Conservation (phyloP, 2,329 filamentous ascomycete species). For the Dichotomopilus funicola region DNA sequence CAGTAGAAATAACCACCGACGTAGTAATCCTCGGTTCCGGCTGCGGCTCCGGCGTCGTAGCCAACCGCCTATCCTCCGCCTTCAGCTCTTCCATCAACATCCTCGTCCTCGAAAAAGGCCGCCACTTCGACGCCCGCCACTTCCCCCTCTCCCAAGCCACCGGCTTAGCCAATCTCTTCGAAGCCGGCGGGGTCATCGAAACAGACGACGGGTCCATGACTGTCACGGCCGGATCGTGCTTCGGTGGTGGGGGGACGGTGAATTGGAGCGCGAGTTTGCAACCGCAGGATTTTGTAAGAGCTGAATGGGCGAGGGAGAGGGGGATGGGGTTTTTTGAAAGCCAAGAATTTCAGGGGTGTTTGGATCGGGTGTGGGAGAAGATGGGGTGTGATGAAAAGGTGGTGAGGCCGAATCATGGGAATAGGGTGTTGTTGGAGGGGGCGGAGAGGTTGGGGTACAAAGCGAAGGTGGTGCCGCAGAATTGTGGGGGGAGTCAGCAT, state of each 20-base stretch:
- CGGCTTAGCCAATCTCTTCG: conserved; percentile 59
- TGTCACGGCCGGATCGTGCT: conserved; percentile 63
- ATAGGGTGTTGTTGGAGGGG: conserved; percentile 67
- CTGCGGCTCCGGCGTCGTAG: conserved; percentile 74
- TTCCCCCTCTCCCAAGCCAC: conserved; percentile 66
- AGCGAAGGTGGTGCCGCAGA: conserved; percentile 67
- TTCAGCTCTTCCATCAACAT: conserved; percentile 61
- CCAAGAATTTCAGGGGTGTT: conserved; percentile 64
- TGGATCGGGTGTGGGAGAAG: conserved; percentile 70
- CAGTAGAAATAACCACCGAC: conserved; percentile 65
- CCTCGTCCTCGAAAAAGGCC: conserved; percentile 65
- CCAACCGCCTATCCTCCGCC: conserved; percentile 67
- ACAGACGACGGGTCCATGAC: conserved; percentile 52
- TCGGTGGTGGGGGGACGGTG: conserved; percentile 80
- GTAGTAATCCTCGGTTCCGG: conserved; percentile 82
- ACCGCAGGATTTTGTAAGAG: conserved; percentile 68
- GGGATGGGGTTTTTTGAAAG: conserved; percentile 70
- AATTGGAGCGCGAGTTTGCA: conserved; percentile 69
- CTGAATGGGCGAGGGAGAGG: conserved; percentile 66
- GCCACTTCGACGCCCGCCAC: conserved; percentile 65
- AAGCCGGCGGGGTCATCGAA: conserved; percentile 54
- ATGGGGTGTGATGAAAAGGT: conserved; percentile 67
- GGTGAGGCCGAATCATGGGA: conserved; percentile 67
- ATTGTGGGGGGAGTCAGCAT: conserved; percentile 67
- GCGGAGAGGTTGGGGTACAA: conserved; percentile 66